Conservation (phyloP, 495 filamentous ascomycete genomes). For the Sporormia fimetaria region DNA sequence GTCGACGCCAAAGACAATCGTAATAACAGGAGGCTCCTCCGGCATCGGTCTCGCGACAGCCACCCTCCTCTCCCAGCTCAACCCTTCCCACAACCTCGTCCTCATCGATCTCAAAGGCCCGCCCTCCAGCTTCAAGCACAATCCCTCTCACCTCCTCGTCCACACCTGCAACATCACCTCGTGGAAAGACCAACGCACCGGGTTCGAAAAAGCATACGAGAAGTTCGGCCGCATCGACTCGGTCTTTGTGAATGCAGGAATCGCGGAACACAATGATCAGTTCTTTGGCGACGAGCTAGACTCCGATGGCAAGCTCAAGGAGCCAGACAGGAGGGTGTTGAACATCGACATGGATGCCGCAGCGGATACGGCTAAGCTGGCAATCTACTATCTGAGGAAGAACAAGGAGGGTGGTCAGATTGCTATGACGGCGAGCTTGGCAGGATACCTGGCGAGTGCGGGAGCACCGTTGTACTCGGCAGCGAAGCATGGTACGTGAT, state of each 20-base stretch:
- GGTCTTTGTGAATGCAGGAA: slow-evolving; percentile 31
- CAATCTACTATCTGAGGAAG: slow-evolving; percentile 28
- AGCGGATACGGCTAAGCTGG: slow-evolving; percentile 28
- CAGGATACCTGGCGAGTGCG: slow-evolving; percentile 30
- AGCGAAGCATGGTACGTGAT: slow-evolving; percentile 27
- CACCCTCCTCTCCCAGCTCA: slow-evolving; percentile 23
- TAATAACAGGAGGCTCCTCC: slow-evolving; percentile 31
- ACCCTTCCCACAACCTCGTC: slow-evolving; percentile 25
- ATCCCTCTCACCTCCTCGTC: slow-evolving; percentile 23
- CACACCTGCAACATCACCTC: slow-evolving; percentile 29
- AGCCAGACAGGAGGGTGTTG: slow-evolving; percentile 27
- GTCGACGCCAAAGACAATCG: slow-evolving; percentile 25
- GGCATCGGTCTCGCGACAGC: slow-evolving; percentile 33
- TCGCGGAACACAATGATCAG: slow-evolving; percentile 30
- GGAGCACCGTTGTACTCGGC: slow-evolving; percentile 30
- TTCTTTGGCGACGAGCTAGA: slow-evolving; percentile 29
- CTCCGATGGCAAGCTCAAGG: slow-evolving; percentile 22
- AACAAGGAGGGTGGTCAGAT: slow-evolving; percentile 28
- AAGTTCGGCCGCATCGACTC: slow-evolving; percentile 29
- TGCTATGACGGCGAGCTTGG: slow-evolving; percentile 28
- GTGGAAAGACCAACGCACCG: slow-evolving; percentile 25
- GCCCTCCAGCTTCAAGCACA: slow-evolving; percentile 18
- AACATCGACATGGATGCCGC: slow-evolving; percentile 30
- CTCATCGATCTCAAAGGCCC: slow-evolving; percentile 22
- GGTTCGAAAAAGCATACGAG: slow-evolving; percentile 24